A percentile compares a stretch with the other conserved stretches of the same genome.
These are phyloP conservation scores for Amaranthus tricolor DNA, from an alignment of 179 eudicot genomes.

Conservation along the genomic window DNA sequence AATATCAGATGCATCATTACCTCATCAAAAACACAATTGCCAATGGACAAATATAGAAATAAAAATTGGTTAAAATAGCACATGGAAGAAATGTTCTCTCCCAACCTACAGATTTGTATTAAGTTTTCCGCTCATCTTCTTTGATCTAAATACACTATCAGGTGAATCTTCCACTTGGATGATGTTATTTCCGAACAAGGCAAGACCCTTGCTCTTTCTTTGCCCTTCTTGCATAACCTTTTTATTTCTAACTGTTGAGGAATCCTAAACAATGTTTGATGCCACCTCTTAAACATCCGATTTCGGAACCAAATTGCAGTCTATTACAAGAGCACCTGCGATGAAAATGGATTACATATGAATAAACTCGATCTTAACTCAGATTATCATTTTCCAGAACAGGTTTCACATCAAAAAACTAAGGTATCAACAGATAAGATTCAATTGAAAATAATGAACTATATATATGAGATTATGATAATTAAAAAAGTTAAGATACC, in stretches of 20 bases:
- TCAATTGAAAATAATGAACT: not conserved
- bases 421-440: not conserved
- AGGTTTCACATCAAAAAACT: not conserved
- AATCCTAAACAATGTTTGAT: slow-evolving; percentile 13
- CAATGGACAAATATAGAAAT: not conserved
- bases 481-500: slow-evolving; percentile 19
- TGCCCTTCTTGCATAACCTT: slow-evolving; percentile 13
- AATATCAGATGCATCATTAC: slow-evolving; percentile 13
- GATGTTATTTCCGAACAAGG: slow-evolving; percentile 24
- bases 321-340: slow-evolving; percentile 35
- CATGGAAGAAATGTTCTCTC: not conserved
- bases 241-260: slow-evolving; percentile 5
- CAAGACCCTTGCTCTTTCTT: slow-evolving; percentile 15
- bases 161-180: slow-evolving; percentile 23
- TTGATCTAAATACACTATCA: slow-evolving; percentile 21
- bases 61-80: not conserved
- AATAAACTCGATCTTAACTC: not conserved
- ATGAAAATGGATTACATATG: slow-evolving; percentile 12
- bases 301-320: slow-evolving; percentile 40
- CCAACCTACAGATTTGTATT: slow-evolving; percentile 45
- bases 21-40: slow-evolving; percentile 1
- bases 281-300: slow-evolving; percentile 30
- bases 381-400: not conserved
- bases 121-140: slow-evolving; percentile 15
- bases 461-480: not conserved